These are phyloP conservation scores for Wallacemonas sp. DNA, from an alignment of 208 protist genomes.

Conservation along the genomic window DNA sequence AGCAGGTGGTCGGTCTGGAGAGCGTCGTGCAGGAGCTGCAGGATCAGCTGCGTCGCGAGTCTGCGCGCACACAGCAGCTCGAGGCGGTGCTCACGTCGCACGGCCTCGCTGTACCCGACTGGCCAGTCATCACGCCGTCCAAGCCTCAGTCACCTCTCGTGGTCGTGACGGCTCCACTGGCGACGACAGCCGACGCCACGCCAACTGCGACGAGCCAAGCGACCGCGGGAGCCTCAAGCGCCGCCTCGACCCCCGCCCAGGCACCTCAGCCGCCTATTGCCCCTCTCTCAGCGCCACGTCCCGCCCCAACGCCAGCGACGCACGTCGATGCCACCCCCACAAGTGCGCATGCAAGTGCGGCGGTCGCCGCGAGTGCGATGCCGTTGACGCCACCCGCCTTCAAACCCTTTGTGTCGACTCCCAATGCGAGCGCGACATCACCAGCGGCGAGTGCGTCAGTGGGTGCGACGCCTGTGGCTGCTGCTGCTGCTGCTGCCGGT, in stretches of 20 bases:
- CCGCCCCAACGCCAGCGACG: too few relatives aligned
- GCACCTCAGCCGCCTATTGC: neutral
- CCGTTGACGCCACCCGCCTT: slow-evolving; percentile 1
- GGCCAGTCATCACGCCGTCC: neutral
- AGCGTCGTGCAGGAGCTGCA: slow-evolving; percentile 59
- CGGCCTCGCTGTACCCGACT: slow-evolving; percentile 28
- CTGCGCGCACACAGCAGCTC: slow-evolving; percentile 31
- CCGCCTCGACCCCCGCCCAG: neutral
- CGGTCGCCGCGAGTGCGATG: neutral
- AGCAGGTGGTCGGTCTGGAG: slow-evolving; percentile 45
- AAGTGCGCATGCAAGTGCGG: neutral
- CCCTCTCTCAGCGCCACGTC: too few relatives aligned
- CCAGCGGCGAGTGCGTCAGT: neutral
- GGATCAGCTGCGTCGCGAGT: slow-evolving; percentile 45
- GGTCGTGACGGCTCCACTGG: neutral
- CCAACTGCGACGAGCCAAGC: neutral
- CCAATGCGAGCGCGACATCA: neutral
- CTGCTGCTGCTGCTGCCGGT: neutral
- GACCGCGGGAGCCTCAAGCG: neutral
- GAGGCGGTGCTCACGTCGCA: slow-evolving; percentile 24
- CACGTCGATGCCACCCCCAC: neutral
- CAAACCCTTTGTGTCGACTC: slow-evolving; percentile 3
- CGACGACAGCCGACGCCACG: neutral
- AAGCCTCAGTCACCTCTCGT: slow-evolving; percentile 3
- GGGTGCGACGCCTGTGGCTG: neutral